Evolutionary conservation across 176 grass and related monocot genomes (phyloP), one percentile per base, ranked within the genome.

Genomic region (Oryza brachyantha): DNA sequence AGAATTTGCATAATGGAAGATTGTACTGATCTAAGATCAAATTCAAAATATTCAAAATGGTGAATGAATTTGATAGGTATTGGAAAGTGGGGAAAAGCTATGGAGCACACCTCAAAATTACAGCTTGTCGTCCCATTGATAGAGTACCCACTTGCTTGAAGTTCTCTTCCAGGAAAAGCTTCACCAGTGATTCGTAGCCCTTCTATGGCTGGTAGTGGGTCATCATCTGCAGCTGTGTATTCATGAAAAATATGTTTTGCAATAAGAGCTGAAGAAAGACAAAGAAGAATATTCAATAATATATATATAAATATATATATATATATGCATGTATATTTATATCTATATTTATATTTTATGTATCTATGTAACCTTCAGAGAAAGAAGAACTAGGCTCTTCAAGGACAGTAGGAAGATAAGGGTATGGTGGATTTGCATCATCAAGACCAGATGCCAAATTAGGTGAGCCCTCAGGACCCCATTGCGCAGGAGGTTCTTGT

Each of bases 71-170:
- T 67, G 59, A 74, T 76, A 19, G 46, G 55, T 29, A 73, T 62
- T 24, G 61, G 41, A 68, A 6, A 11, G 2, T 40, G 40, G 52
- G 83, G 62, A 36, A 65, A 35, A 55, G 25, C 3, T 29, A 75
- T 55, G 38, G 73, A 68, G 31, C 17, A 5, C 79, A 93, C 96
- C 93, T 95, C 92, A 42, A 98, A 99, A 88, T 95, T 95, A 88
- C 92, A 99, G 73, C 92, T 99, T 37, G 96, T 99, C 22, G 96
- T 95, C 54, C 96, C 96, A 25, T 95, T 77, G 57, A 95, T 95
- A 55, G 92, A 95, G 79, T 84, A 95, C 17, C 96, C 96, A 87
- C 92, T 95, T 85, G 90, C 96, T 87, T 91, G 85, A 93, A 99
- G 86, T 73, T 91, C 84, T 87, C 86, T 87, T 87, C 92, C 96